Percentiles rank a stretch among this genome's conserved stretches.
Conservation (phyloP, 169 alveolate genomes). For the Amoebophrya sp. region DNA sequence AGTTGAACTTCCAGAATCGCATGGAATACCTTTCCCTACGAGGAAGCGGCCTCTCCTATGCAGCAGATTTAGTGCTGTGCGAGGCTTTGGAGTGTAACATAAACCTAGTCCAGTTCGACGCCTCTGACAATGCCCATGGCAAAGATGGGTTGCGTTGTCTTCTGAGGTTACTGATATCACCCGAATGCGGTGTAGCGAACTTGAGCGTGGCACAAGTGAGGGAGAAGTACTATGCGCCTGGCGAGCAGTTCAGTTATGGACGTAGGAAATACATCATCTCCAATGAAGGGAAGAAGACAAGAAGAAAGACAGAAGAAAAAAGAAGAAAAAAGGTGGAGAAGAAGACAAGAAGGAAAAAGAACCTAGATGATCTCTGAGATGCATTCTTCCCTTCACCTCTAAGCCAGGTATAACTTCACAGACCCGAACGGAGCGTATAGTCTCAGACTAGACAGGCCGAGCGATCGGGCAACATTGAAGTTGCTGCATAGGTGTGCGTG, state of each 20-base stretch:
- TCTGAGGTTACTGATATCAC: neutral
- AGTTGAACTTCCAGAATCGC: neutral
- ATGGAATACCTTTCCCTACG: neutral
- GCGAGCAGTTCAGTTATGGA: no score
- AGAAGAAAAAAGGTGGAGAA: no score
- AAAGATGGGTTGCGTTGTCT: neutral
- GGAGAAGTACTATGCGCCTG: neutral
- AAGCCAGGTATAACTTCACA: neutral
- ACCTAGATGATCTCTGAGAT: no score
- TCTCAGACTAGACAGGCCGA: neutral
- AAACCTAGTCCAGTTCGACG: neutral
- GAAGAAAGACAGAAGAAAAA: no score
- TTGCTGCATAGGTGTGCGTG: neutral
- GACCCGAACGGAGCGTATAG: neutral
- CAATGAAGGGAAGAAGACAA: no score
- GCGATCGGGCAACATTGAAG: neutral
- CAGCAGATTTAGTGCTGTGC: neutral
- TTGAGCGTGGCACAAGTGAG: neutral
- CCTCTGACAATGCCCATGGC: neutral
- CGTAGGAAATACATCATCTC: no score
- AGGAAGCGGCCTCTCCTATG: neutral
- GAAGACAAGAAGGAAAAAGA: no score
- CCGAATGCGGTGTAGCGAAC: neutral
- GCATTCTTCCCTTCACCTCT: no score
- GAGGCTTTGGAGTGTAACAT: neutral